Conservation (phyloP, 192 early-diverging fungal genomes). For the Spizellomyces sp. region DNA sequence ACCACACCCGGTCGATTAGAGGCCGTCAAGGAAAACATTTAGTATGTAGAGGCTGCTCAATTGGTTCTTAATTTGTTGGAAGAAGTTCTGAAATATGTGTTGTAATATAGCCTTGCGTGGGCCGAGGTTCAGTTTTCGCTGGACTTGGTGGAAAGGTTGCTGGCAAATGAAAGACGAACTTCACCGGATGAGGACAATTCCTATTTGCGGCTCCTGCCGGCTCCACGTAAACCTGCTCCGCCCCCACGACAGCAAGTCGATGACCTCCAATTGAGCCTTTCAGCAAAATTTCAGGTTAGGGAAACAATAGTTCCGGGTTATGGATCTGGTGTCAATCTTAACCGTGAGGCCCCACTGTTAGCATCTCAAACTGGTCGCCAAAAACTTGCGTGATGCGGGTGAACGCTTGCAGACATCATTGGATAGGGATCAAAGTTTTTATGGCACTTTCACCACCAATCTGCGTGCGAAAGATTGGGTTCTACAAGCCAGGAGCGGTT, state of each 20-base stretch:
- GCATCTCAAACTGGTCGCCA: background rate
- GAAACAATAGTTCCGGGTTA: background rate
- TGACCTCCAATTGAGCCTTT: background rate
- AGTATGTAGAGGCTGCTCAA: background rate
- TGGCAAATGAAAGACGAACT: background rate
- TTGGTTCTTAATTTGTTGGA: background rate
- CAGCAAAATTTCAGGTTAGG: slow-evolving; percentile 1
- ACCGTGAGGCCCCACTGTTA: background rate
- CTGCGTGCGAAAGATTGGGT: background rate
- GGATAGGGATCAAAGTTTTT: background rate
- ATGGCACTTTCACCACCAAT: background rate
- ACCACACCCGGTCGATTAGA: too few species aligned
- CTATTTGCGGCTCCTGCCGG: background rate
- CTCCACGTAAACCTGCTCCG: background rate
- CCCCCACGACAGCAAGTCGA: background rate
- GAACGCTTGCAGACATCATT: background rate
- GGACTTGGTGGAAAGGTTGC: background rate
- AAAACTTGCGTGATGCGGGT: background rate
- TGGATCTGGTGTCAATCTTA: background rate
- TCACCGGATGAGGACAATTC: background rate
- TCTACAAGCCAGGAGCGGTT: background rate
- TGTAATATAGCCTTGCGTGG: background rate
- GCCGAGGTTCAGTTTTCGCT: background rate
- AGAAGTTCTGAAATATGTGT: background rate
- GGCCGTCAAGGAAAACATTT: background rate